Conservation (phyloP, 306 rosid species). For the Cucurbita ficifolia region DNA sequence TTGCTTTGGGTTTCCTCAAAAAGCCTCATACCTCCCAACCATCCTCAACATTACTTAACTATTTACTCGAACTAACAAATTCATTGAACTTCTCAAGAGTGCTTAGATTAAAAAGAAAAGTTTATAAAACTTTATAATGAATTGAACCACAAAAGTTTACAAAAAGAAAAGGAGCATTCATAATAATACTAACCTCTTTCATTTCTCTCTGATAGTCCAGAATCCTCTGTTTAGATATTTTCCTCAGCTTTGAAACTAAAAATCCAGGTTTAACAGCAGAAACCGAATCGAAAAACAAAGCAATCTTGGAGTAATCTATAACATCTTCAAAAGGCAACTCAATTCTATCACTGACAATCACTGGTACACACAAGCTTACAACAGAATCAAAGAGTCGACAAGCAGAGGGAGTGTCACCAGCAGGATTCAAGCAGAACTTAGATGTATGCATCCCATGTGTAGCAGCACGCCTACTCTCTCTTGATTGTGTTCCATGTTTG, state of each 20-base stretch:
- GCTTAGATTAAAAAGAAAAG: neutral
- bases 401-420: conserved; percentile 98
- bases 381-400: conserved; percentile 90
- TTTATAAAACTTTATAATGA: neutral
- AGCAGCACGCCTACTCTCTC: conserved; percentile 85
- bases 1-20: too few species aligned
- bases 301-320: conserved; percentile 70
- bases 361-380: conserved; percentile 88
- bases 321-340: conserved; percentile 93
- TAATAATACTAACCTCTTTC: conserved; percentile 46
- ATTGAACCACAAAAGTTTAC: neutral
- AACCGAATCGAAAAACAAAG: conserved; percentile 57
- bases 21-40: too few species aligned
- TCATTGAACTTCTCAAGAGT: neutral
- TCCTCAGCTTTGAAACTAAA: conserved; percentile 52
- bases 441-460: conserved; percentile 88
- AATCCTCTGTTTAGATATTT: conserved; percentile 34
- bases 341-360: conserved; percentile 61
- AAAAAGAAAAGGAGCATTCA: neutral
- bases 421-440: conserved; percentile 86
- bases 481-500: conserved; percentile 88
- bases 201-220: conserved; percentile 68
- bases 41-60: neutral
- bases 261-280: conserved; percentile 53
- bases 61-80: neutral